Conservation (phyloP, 306 rosid species). For the Echinosophora koreensis region DNA sequence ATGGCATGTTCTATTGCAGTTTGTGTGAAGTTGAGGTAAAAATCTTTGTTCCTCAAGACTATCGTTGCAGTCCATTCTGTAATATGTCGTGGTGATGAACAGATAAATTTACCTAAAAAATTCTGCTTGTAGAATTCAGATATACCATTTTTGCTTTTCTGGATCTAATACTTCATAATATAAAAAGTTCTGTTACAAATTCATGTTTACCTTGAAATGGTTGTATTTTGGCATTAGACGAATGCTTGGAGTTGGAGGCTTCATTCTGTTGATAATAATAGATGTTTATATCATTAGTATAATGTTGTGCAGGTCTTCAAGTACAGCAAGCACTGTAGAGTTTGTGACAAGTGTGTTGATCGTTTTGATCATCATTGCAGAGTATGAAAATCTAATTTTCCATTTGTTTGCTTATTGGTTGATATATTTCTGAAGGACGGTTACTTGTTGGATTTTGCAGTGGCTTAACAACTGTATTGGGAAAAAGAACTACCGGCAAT, state of each 20-base stretch:
- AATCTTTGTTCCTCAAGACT: not conserved
- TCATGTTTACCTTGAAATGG: not conserved
- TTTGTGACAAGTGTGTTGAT: constrained; percentile 97
- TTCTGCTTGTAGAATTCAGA: constrained; percentile 28
- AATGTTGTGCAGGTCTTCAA: constrained; percentile 80
- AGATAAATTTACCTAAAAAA: constrained; percentile 29
- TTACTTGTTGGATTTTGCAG: constrained; percentile 58
- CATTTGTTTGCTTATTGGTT: constrained; percentile 22
- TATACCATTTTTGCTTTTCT: constrained; percentile 35
- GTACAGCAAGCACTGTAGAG: constrained; percentile 97
- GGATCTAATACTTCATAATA: constrained; percentile 25
- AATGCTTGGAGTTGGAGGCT: not conserved
- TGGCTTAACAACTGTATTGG: constrained; percentile 99
- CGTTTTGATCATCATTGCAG: constrained; percentile 98
- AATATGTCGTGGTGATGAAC: constrained; percentile 7
- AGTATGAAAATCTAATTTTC: constrained; percentile 57
- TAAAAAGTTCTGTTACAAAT: constrained; percentile 27
- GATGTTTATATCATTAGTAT: constrained; percentile 30
- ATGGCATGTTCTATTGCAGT: constrained; percentile 97
- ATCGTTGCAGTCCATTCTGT: not conserved
- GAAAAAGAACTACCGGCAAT: constrained; percentile 81
- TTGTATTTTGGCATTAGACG: constrained; percentile 11
- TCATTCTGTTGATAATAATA: constrained; percentile 10
- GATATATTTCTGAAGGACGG: constrained; percentile 40
- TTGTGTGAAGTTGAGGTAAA: constrained; percentile 97